Evolutionary conservation across 495 filamentous ascomycete genomes (phyloP).

Genomic region (Tuber indicum): DNA sequence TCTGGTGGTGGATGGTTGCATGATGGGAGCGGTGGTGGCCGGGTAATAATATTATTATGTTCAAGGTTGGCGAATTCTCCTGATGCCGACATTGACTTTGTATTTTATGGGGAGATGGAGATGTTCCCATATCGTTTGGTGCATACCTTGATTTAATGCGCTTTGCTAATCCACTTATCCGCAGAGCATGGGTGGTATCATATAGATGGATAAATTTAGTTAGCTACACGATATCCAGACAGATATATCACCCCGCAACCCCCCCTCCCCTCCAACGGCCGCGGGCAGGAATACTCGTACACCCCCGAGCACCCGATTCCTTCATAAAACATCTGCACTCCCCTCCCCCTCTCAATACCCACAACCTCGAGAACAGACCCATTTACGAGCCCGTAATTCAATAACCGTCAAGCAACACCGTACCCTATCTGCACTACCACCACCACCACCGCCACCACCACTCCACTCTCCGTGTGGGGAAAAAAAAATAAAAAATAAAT

Average conservation of each 20-base stretch:
- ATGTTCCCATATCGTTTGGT: background rate
- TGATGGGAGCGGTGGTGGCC: background rate
- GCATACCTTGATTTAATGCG: background rate
- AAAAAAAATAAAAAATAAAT: background rate
- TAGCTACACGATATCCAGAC: background rate
- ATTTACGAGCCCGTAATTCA: background rate
- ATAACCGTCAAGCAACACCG: background rate
- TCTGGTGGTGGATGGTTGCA: background rate
- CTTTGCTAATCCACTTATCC: background rate
- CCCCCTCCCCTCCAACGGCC: background rate
- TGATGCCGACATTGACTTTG: background rate
- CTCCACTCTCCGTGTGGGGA: background rate
- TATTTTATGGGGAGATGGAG: background rate
- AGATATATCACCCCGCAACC: background rate
- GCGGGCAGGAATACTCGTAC: background rate
- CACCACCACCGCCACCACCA: background rate
- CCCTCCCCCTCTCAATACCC: background rate
- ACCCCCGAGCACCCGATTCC: background rate
- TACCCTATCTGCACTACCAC: background rate
- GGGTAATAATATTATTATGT: background rate
- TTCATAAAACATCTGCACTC: background rate
- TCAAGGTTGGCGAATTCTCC: background rate
- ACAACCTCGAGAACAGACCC: background rate
- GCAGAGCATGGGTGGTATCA: background rate
- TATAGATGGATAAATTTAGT: background rate